A percentile compares a stretch with the other conserved stretches of the same genome.
Conservation (phyloP, 768 basidiomycete genomes). For the Cyclocybe cylindracea region DNA sequence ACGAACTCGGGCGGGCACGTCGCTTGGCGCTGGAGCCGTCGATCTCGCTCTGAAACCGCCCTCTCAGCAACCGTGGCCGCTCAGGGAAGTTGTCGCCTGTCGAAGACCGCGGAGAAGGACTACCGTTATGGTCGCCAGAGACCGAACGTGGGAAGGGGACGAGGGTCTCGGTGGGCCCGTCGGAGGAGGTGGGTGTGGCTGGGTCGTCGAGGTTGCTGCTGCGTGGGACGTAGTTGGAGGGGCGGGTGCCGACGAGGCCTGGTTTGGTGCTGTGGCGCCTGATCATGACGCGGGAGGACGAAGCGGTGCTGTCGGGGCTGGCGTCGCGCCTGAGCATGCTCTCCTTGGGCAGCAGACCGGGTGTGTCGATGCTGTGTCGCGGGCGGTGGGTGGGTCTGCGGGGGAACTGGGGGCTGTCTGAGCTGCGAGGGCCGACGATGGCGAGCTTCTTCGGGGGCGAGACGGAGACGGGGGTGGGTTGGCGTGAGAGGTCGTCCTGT, state of each 20-base stretch:
- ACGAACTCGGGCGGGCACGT: constrained; percentile 62
- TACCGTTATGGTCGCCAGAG: constrained; percentile 31
- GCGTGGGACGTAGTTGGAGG: too few species aligned
- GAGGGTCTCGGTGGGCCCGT: constrained; percentile 17
- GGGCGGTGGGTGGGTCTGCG: constrained; percentile 65
- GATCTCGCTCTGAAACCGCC: constrained; percentile 75
- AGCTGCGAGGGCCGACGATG: constrained; percentile 44
- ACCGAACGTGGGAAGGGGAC: constrained; percentile 70
- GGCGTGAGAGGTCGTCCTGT: constrained; percentile 1
- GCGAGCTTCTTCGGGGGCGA: constrained; percentile 59
- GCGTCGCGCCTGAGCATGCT: constrained; percentile 48
- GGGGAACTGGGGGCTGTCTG: constrained; percentile 49
- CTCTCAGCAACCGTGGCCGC: constrained; percentile 47
- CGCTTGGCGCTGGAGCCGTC: constrained; percentile 56
- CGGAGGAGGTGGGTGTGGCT: neutral
- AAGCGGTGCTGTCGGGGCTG: constrained; percentile 55
- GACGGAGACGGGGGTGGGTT: constrained; percentile 36
- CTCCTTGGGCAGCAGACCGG: constrained; percentile 49
- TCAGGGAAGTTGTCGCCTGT: constrained; percentile 38
- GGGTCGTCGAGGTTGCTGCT: constrained; percentile 23
- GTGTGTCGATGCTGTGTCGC: constrained; percentile 61
- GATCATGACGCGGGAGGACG: constrained; percentile 44
- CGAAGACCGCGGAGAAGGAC: constrained; percentile 41
- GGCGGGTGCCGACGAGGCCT: constrained; percentile 32
- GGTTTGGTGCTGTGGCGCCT: constrained; percentile 63